phyloP scores from a whole-genome alignment of 2,329 filamentous ascomycete species.

The Colletotrichum noveboracense region DNA sequence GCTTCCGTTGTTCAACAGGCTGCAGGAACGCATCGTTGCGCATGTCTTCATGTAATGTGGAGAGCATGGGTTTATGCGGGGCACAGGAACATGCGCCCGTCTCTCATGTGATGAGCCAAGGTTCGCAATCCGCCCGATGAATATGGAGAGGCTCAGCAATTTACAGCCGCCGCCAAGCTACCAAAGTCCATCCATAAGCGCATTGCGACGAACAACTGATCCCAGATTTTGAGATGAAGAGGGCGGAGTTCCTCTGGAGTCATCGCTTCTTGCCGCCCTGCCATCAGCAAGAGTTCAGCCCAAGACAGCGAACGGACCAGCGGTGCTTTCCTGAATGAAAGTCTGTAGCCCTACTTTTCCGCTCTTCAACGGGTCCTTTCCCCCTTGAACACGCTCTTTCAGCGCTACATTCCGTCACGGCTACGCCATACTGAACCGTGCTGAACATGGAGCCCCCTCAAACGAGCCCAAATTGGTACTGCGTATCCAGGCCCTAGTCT shows the following conservation, averaged over 20 bases:
- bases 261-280: neutral
- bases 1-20: neutral
- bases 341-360: neutral
- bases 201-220: neutral
- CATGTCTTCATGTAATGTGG: neutral
- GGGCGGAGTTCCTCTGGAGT: neutral
- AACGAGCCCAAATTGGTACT: neutral
- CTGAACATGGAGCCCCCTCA: neutral
- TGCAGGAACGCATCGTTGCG: neutral
- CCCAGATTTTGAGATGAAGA: neutral
- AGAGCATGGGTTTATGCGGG: neutral
- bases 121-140: neutral
- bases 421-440: constrained; percentile 5
- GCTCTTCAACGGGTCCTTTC: neutral
- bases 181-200: neutral
- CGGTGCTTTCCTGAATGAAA: neutral
- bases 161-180: neutral
- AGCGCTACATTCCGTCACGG: neutral
- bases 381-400: neutral
- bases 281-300: neutral
- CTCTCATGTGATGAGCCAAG: neutral
- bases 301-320: neutral
- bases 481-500: neutral
- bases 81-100: neutral
- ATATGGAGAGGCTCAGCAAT: neutral